A percentile compares a stretch with the other conserved stretches of the same genome.
phyloP scores from a whole-genome alignment of 75 land plant genomes.

The Sequoia sempervirens region DNA sequence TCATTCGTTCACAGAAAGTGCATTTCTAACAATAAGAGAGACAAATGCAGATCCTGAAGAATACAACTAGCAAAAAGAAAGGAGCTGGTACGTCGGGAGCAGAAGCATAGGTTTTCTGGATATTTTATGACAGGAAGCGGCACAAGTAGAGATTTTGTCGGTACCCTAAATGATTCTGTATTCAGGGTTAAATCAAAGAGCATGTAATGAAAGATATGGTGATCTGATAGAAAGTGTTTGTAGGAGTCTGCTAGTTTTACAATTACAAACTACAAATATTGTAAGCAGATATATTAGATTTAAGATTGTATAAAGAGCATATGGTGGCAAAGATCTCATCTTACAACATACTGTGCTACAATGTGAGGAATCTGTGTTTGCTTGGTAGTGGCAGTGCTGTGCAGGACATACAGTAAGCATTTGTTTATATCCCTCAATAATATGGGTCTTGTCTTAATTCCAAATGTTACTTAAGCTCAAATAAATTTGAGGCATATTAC shows the following conservation, averaged over 20 bases:
- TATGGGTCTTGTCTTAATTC: not conserved
- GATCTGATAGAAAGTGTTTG: not conserved
- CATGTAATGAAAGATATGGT: not conserved
- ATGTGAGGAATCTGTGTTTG: not conserved
- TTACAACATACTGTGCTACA: not conserved
- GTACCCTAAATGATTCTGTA: not conserved
- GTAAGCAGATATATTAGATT: not conserved
- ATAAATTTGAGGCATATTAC: not conserved
- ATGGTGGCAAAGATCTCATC: not conserved
- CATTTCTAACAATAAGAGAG: not conserved
- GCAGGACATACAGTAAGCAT: not conserved
- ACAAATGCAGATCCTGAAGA: constrained; percentile 3
- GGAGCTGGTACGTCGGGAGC: constrained; percentile 5
- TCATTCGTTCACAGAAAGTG: not conserved
- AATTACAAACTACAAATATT: not conserved
- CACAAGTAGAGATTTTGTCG: not conserved
- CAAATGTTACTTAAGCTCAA: not conserved
- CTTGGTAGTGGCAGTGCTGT: not conserved
- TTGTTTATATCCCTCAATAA: not conserved
- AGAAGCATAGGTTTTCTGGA: not conserved
- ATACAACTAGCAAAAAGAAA: constrained; percentile 1
- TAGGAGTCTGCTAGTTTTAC: not conserved
- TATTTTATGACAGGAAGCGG: not conserved
- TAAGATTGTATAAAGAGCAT: not conserved
- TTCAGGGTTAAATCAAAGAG: not conserved